These are phyloP conservation scores for Boletus edulis DNA, from an alignment of 768 basidiomycete genomes.

Conservation along the genomic window DNA sequence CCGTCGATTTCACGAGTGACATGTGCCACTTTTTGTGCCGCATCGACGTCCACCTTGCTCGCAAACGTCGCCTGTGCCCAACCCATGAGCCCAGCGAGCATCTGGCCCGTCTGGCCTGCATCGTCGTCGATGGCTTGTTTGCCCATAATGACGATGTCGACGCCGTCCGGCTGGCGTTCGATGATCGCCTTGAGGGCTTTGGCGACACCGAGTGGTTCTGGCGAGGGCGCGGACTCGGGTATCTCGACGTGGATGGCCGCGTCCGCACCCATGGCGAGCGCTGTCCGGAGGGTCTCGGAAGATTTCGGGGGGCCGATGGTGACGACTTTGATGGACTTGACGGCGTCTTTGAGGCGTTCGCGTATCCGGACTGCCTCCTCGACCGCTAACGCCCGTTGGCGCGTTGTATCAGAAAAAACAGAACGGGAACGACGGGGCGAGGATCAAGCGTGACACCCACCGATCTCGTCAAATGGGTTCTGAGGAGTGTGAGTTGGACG, in stretches of 20 bases:
- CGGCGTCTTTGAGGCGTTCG: constrained; percentile 69
- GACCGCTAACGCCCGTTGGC: constrained; percentile 55
- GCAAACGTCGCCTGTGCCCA: constrained; percentile 97
- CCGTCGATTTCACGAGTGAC: constrained; percentile 95
- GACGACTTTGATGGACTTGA: constrained; percentile 87
- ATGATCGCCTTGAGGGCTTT: constrained; percentile 80
- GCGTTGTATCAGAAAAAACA: neutral
- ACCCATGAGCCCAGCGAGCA: constrained; percentile 89
- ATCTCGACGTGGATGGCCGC: constrained; percentile 86
- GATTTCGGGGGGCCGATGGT: constrained; percentile 95
- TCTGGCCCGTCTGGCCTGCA: constrained; percentile 92
- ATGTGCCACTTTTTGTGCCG: constrained; percentile 55
- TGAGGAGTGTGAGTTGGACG: constrained; percentile 29
- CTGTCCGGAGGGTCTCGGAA: constrained; percentile 88
- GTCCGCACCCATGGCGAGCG: constrained; percentile 98
- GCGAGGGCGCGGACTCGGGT: constrained; percentile 65
- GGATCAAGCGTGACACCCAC: constrained; percentile 37
- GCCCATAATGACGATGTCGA: constrained; percentile 92
- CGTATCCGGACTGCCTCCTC: constrained; percentile 97
- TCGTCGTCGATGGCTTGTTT: constrained; percentile 99
- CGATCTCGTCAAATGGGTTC: constrained; percentile 99
- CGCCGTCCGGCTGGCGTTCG: constrained; percentile 51
- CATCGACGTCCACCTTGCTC: constrained; percentile 76
- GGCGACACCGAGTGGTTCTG: constrained; percentile 91
- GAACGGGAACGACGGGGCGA: neutral